Evolutionary conservation across 129 eudicot genomes (phyloP), one percentile per base, ranked within the genome.

Genomic region (Gnaphalium uliginosum): DNA sequence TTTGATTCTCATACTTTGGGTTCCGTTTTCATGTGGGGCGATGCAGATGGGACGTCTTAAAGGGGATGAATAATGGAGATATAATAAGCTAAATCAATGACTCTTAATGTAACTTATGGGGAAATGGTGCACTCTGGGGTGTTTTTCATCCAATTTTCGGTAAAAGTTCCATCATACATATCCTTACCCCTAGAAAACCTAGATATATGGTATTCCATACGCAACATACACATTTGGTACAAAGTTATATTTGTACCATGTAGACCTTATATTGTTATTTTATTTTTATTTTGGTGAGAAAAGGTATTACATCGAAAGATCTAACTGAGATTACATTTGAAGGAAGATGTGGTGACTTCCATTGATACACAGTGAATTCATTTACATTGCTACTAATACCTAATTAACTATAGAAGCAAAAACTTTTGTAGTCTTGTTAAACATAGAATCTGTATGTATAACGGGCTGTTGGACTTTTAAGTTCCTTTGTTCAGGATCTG

Each of bases 131-230:
- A 32, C 32, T 72, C 13, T 32, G 27, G 50, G 75, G 24, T 54
- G 76, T 53, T 72, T 56, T 54, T 72, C 22, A 51, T 5, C 63
- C 19, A 1, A 23, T 71, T 19, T 19, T 51, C 2, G 2, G 63
- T 70, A 46, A 29, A 29, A 70, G 41, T 51, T 50, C 39, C 66
- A 13, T 23, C 29, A 61, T 72, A 33, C 64, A 61, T n/a, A n/a
- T 23, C 69, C 63, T 37, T 15, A 37, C 35, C 11, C 25, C 17
- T 54, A 3, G 7, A 54, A 21, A 54, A 57, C 53, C 53, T 71
- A 32, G 22, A 71, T 13, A 3, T 56, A 19, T 72, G 33, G 32
- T 11, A 32, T 29, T 71, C 54, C n/a, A 41, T 10, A 66, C 15
- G 26, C 0, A 19, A 19, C n/a, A n/a, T n/a, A n/a, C 25, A 19